These are phyloP conservation scores for Pichia sp. DNA, from an alignment of 1,139 yeast species.

Conservation along the genomic window DNA sequence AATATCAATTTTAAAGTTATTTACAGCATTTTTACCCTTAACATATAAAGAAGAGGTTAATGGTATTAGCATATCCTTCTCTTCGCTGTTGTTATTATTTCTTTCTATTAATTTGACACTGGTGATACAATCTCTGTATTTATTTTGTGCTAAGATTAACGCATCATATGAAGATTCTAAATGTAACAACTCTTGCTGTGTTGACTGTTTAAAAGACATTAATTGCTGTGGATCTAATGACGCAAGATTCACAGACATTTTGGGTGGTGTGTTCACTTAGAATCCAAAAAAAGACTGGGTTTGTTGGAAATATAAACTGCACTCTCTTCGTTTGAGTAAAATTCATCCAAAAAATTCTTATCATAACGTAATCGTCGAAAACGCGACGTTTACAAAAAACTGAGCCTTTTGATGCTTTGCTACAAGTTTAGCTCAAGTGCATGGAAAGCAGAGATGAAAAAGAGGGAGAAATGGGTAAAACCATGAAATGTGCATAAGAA, in stretches of 20 bases:
- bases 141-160: constrained; percentile 71
- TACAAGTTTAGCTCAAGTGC: too few relatives aligned
- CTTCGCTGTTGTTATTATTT: constrained; percentile 30
- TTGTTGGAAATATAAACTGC: too few relatives aligned
- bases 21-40: constrained; percentile 64
- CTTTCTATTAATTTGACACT: constrained; percentile 51
- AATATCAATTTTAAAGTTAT: constrained; percentile 79
- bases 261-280: constrained; percentile 22
- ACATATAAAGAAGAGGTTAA: constrained; percentile 82
- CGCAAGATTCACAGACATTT: constrained; percentile 45
- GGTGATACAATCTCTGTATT: constrained; percentile 72
- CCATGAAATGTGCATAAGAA: too few relatives aligned
- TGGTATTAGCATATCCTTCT: constrained; percentile 66
- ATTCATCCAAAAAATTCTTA: too few relatives aligned
- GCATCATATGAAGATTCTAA: constrained; percentile 81
- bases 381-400: too few relatives aligned
- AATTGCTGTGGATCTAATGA: constrained; percentile 77
- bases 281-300: too few relatives aligned
- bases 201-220: constrained; percentile 71
- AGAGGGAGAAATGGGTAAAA: too few relatives aligned
- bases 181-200: constrained; percentile 82
- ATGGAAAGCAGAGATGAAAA: too few relatives aligned
- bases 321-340: too few relatives aligned
- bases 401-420: too few relatives aligned
- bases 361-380: too few relatives aligned